Conservation (phyloP, 176 grass and related monocot species). For the Dendrocalamus sinicus region DNA sequence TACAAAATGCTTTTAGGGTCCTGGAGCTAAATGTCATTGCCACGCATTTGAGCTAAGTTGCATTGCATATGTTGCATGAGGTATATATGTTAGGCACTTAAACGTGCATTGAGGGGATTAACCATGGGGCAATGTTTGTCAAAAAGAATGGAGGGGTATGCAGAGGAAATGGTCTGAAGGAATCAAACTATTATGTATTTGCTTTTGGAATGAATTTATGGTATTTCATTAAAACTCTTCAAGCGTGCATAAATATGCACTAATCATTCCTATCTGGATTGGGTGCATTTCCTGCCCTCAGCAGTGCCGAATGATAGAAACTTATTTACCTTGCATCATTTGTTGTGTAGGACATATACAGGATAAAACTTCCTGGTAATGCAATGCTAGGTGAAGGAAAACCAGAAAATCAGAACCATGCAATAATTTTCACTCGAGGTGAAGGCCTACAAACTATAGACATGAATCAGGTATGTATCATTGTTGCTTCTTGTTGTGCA, state of each 20-base stretch:
- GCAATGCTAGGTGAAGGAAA: conserved; percentile 94
- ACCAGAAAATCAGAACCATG: conserved; percentile 99
- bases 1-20: background rate
- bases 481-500: conserved; percentile 20
- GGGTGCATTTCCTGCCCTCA: background rate
- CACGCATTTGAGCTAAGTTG: background rate
- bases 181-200: background rate
- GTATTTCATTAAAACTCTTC: conserved; percentile 13
- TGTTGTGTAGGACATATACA: conserved; percentile 79
- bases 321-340: conserved; percentile 33
- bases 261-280: background rate
- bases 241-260: conserved; percentile 5
- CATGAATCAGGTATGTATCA: conserved; percentile 86
- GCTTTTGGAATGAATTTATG: background rate
- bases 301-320: background rate
- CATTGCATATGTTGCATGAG: background rate
- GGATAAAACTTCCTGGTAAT: conserved; percentile 93
- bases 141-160: background rate
- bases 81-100: conserved; percentile 6
- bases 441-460: conserved; percentile 97
- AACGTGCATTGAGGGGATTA: background rate
- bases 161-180: background rate
- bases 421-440: conserved; percentile 93
- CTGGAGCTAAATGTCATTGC: conserved; percentile 1
- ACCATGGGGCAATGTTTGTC: background rate